Conservation (phyloP, 176 grass and related monocot genomes). For the Oryza australiensis region DNA sequence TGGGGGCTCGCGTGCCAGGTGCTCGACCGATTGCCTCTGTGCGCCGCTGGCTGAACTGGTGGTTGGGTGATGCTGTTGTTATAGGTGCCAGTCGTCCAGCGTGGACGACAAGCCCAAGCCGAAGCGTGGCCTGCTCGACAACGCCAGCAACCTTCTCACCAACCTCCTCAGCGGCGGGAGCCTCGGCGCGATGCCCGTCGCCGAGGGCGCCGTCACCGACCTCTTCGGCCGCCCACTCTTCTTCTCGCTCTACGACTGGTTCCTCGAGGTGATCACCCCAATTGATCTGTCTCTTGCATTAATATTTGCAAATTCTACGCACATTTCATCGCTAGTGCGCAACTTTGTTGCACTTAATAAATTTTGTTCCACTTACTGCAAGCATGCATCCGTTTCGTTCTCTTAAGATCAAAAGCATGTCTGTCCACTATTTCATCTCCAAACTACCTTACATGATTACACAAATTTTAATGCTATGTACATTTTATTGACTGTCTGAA, state of each 20-base stretch:
- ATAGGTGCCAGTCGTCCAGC: conserved; percentile 81
- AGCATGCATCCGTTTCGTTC: neutral
- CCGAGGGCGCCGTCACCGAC: conserved; percentile 84
- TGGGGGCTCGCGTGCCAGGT: neutral
- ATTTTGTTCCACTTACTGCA: neutral
- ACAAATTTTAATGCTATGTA: neutral
- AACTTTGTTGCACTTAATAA: neutral
- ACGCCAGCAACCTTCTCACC: conserved; percentile 88
- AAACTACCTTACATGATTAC: neutral
- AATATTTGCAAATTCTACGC: neutral
- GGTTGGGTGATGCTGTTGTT: neutral
- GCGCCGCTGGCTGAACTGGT: neutral
- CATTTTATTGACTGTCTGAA: neutral
- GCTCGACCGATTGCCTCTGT: conserved; percentile 26
- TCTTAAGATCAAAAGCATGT: neutral
- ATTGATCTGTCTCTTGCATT: neutral
- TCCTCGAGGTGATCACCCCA: conserved; percentile 55
- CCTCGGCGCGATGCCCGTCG: conserved; percentile 74
- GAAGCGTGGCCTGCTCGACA: conserved; percentile 77
- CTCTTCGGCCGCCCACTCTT: conserved; percentile 92
- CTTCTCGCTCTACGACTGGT: conserved; percentile 97
- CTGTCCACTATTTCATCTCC: neutral
- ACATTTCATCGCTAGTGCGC: neutral
- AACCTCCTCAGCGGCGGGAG: conserved; percentile 73
- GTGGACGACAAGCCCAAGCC: conserved; percentile 67